phyloP scores from a whole-genome alignment of 192 early-diverging fungal genomes.

The Rhizoclosmatium sp. region DNA sequence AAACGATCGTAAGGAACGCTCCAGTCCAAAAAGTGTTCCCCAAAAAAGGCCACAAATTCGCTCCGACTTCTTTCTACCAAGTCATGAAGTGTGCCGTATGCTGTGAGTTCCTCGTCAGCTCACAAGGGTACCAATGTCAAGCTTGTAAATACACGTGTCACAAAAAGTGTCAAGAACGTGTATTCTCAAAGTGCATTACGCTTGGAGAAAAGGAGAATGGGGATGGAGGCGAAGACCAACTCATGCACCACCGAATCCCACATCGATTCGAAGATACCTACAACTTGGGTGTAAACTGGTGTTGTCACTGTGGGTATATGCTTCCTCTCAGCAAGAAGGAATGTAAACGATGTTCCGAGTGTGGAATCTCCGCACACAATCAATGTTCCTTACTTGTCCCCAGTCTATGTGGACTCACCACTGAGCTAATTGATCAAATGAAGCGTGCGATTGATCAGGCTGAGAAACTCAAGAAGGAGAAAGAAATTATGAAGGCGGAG shows the following conservation, averaged over 20 bases:
- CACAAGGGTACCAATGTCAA: conserved; percentile 91
- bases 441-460: conserved; percentile 80
- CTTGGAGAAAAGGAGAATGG: conserved; percentile 62
- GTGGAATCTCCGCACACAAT: conserved; percentile 80
- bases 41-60: conserved; percentile 96
- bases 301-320: conserved; percentile 97
- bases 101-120: conserved; percentile 90
- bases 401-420: conserved; percentile 90
- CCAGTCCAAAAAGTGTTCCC: conserved; percentile 86
- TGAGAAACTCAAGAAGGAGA: conserved; percentile 59
- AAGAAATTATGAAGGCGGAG: conserved; percentile 63
- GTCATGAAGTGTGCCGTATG: conserved; percentile 99
- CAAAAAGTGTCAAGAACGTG: conserved; percentile 82
- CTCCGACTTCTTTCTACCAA: conserved; percentile 88
- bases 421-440: conserved; percentile 88
- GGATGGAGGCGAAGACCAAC: conserved; percentile 55
- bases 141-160: conserved; percentile 95
- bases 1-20: conserved; percentile 56
- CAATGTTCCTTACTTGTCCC: conserved; percentile 88
- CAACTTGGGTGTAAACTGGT: conserved; percentile 91
- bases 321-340: conserved; percentile 84
- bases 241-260: conserved; percentile 90
- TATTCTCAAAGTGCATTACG: conserved; percentile 92
- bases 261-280: conserved; percentile 92
- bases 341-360: conserved; percentile 72